phyloP scores from a whole-genome alignment of 208 protist species.

The Phytomonas sp. region DNA sequence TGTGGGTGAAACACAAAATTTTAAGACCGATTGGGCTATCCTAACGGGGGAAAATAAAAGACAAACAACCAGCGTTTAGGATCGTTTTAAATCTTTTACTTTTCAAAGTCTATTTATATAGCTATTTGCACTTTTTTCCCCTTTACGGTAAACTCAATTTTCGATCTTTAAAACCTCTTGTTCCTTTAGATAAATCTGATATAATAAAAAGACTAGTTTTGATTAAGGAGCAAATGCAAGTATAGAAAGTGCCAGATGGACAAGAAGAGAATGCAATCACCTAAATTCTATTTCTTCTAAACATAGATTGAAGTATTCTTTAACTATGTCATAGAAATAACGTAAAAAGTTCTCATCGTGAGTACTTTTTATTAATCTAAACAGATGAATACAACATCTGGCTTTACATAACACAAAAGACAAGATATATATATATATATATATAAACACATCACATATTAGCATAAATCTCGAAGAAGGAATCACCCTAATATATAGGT shows the following conservation, averaged over 20 bases:
- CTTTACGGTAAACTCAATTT: not conserved
- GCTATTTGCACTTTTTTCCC: not conserved
- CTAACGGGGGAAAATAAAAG: too few species aligned
- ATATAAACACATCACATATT: not conserved
- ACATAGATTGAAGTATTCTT: too few species aligned
- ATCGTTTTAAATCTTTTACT: not conserved
- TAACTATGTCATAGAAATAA: conserved; percentile 10
- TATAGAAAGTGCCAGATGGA: not conserved
- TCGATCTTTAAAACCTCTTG: not conserved
- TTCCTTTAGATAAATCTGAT: not conserved
- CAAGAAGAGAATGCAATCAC: not conserved
- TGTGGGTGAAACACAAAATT: too few species aligned
- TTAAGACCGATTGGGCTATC: too few species aligned
- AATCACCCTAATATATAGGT: conserved; percentile 1
- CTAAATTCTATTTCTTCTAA: not conserved
- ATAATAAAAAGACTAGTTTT: not conserved
- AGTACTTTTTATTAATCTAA: not conserved
- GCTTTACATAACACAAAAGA: not conserved
- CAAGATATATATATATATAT: not conserved
- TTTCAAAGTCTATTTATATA: not conserved
- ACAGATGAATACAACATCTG: not conserved
- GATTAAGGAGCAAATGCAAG: not conserved
- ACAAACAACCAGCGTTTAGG: not conserved
- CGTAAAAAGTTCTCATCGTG: conserved; percentile 7
- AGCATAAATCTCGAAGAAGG: not conserved